Conservation (phyloP, 129 eudicot genomes). For the Heracleum sosnowskyi region DNA sequence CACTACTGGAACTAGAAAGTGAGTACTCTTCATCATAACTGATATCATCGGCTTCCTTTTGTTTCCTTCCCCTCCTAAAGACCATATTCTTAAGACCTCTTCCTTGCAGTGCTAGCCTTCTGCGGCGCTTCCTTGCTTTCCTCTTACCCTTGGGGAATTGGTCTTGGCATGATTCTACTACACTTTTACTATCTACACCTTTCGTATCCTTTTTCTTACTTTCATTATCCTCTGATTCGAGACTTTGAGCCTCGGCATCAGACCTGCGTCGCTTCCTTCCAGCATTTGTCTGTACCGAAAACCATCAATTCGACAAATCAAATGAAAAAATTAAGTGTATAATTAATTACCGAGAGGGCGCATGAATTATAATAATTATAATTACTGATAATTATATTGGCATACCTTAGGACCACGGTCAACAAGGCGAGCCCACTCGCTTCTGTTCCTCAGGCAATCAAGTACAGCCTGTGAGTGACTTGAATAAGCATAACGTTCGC, state of each 20-base stretch:
- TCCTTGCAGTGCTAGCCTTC: constrained; percentile 64
- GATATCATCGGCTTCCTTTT: constrained; percentile 34
- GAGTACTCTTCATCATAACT: constrained; percentile 52
- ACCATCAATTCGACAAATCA: not conserved
- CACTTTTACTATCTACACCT: constrained; percentile 35
- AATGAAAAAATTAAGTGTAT: not conserved
- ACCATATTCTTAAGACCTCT: constrained; percentile 42
- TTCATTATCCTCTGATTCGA: constrained; percentile 70
- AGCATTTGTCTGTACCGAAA: constrained; percentile 49
- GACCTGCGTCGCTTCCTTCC: constrained; percentile 75
- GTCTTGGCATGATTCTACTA: constrained; percentile 44
- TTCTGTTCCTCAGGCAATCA: constrained; percentile 94
- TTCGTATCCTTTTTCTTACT: constrained; percentile 31
- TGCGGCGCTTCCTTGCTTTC: constrained; percentile 65
- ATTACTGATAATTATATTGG: not conserved
- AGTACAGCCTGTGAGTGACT: constrained; percentile 99
- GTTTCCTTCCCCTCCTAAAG: constrained; percentile 35
- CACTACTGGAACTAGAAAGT: constrained; percentile 37
- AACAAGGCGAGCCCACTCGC: constrained; percentile 91
- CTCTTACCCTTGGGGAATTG: constrained; percentile 72
- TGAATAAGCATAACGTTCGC: constrained; percentile 93
- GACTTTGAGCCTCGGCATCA: constrained; percentile 45
- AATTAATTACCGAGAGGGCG: not conserved
- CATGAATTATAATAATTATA: not conserved
- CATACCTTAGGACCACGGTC: constrained; percentile 99